A percentile compares a stretch with the other conserved stretches of the same genome.
Evolutionary conservation across 2,329 filamentous ascomycete species (phyloP).

Genomic region (Colletotrichum sp.): DNA sequence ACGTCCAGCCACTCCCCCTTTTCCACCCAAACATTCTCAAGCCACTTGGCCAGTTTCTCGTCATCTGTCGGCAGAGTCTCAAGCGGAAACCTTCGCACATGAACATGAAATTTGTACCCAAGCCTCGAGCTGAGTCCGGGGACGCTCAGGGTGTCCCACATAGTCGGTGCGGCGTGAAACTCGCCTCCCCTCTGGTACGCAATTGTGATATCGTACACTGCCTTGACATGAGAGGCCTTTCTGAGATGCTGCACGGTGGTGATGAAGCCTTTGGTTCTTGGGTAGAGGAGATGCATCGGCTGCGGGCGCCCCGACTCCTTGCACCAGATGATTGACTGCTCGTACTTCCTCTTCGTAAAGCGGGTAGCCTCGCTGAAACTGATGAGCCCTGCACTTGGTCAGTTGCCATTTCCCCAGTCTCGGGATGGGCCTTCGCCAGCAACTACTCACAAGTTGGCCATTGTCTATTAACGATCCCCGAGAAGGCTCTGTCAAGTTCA

Average conservation of each 20-base stretch:
- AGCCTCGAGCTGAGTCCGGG: constrained; percentile 39
- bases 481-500: constrained; percentile 63
- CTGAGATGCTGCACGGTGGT: constrained; percentile 61
- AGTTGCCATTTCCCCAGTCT: neutral
- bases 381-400: constrained; percentile 57
- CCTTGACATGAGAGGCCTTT: constrained; percentile 53
- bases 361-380: constrained; percentile 69
- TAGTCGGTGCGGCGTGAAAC: constrained; percentile 52
- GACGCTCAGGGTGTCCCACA: constrained; percentile 57
- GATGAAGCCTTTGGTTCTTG: constrained; percentile 65
- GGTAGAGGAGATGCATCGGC: constrained; percentile 63
- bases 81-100: constrained; percentile 53
- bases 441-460: constrained; percentile 62
- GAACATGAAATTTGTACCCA: constrained; percentile 55
- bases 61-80: constrained; percentile 52
- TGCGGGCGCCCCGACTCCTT: constrained; percentile 51
- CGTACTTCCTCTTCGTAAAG: constrained; percentile 58
- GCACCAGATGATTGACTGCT: constrained; percentile 57
- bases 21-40: constrained; percentile 57
- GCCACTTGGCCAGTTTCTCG: constrained; percentile 53
- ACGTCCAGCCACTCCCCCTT: constrained; percentile 57
- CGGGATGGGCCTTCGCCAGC: neutral
- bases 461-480: constrained; percentile 52
- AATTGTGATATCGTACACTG: constrained; percentile 61
- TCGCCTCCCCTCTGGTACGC: constrained; percentile 50